Evolutionary conservation across 1,139 yeast genomes (phyloP).

Genomic region (Yamadazyma atmosphaerica): DNA sequence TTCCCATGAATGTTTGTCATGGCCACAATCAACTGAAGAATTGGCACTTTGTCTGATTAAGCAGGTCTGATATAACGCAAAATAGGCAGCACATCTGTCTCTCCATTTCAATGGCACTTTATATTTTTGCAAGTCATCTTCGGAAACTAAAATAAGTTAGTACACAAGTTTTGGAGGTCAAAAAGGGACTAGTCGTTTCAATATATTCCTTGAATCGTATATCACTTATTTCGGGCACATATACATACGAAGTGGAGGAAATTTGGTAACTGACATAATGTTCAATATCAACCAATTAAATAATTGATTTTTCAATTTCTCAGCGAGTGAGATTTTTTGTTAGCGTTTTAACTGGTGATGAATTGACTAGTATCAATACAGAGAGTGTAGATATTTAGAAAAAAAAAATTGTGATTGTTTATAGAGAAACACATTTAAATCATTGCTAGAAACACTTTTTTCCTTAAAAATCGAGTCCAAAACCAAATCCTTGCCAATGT

Average conservation of each 20-base stretch:
- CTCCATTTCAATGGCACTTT: slow-evolving; percentile 81
- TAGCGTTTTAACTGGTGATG: neutral
- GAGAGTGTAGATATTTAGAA: too few relatives aligned
- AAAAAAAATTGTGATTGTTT: too few relatives aligned
- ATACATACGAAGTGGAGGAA: slow-evolving; percentile 54
- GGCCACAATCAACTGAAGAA: slow-evolving; percentile 60
- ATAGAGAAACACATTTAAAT: too few relatives aligned
- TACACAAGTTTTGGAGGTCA: too few relatives aligned
- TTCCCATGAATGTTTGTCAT: slow-evolving; percentile 83
- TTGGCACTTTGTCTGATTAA: slow-evolving; percentile 49
- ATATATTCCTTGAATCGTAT: neutral
- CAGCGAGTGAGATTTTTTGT: slow-evolving; percentile 3
- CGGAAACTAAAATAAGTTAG: slow-evolving; percentile 65
- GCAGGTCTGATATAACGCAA: slow-evolving; percentile 57
- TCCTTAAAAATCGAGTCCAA: too few relatives aligned
- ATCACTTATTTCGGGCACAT: neutral
- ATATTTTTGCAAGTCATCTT: slow-evolving; percentile 81
- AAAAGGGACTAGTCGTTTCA: slow-evolving; percentile 18
- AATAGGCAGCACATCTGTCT: slow-evolving; percentile 81
- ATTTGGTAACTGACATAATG: slow-evolving; percentile 46
- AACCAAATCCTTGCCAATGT: too few relatives aligned
- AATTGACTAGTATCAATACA: neutral
- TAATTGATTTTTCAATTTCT: slow-evolving; percentile 2
- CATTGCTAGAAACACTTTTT: too few relatives aligned
- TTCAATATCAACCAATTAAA: slow-evolving; percentile 1